Base-by-base conservation (phyloP, 192 early-diverging fungal species). In the Phlyctochytrium bullatum region DNA sequence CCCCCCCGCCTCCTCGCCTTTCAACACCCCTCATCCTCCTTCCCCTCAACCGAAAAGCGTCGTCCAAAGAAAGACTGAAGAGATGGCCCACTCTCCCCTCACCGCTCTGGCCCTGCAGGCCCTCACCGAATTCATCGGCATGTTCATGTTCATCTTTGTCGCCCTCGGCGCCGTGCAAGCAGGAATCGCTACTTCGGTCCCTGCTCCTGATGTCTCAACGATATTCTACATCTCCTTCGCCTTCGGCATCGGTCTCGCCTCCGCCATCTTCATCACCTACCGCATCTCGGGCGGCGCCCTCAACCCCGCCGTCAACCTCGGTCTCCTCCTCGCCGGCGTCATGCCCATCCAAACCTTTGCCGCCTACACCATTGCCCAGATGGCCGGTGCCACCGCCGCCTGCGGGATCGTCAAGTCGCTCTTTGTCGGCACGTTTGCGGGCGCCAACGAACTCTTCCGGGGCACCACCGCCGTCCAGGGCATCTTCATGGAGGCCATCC, bases 221-320 rank as follows among this genome's bases (percentile, higher is more conserved):
- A 60, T 77, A 36, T 47, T 20, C 40, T 29, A 62, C 60, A 75
- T 77, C 47, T 34, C 76, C 20, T n/a, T 74, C n/a, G 52, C 50
- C 40, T 77, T 85, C 69, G 83, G 84, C 16, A 57, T 79, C 10
- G 73, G 62, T 29, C 67, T 88, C 14, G 65, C 77, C 2, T 69
- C 79, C 6, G 66, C 71, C 20, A 56, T 86, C 28, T 80, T 75
- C 62, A 69, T 83, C 4, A 74, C 75, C 54, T 78, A 77, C 50
- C 75, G 77, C n/a, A 78, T 87, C 57, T 85, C 80, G 3, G 88
- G 86, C 6, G 81, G 86, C 2, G 74, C 76, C 20, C 75, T 90
- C 54, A 90, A 90, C 64, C 86, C 88, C 2, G 84, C 87, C n/a
- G 76, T 90, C 34, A 78, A 81, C n/a, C 52, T 90, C 10, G 75